These are phyloP conservation scores for Jamesozyma gamospora DNA, from an alignment of 805 yeast genomes.

Conservation along the genomic window DNA sequence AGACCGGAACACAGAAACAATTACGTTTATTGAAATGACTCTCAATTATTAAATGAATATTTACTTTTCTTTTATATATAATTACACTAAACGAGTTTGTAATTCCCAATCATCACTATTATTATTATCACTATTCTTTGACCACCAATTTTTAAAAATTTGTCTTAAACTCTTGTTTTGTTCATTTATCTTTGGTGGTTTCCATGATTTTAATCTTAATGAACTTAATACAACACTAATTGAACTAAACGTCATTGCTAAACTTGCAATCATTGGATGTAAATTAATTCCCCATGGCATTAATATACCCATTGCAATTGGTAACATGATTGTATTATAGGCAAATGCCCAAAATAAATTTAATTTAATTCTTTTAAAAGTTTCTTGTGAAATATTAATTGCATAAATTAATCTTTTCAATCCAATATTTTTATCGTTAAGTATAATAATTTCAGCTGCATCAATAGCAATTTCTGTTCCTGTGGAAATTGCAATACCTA, in stretches of 20 bases:
- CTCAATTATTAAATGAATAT: too few species aligned
- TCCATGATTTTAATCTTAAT: constrained; percentile 60
- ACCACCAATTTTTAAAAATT: not conserved
- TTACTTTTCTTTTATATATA: not conserved
- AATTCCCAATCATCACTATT: not conserved
- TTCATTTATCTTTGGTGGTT: constrained; percentile 19
- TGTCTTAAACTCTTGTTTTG: not conserved
- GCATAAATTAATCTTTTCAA: constrained; percentile 49
- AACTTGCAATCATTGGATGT: constrained; percentile 83
- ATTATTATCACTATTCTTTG: not conserved
- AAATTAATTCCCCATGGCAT: constrained; percentile 67
- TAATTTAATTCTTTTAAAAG: constrained; percentile 63
- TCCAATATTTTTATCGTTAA: constrained; percentile 30
- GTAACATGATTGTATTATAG: constrained; percentile 78
- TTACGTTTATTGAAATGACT: not conserved
- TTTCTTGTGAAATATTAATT: constrained; percentile 55
- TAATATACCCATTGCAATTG: constrained; percentile 89
- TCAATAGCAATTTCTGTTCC: constrained; percentile 96
- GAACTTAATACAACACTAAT: constrained; percentile 82
- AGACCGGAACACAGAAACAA: not conserved
- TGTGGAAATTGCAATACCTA: constrained; percentile 85
- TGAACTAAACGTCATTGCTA: constrained; percentile 89
- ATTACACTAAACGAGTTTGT: not conserved
- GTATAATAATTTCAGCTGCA: constrained; percentile 85
- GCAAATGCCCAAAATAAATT: constrained; percentile 83